Conservation (phyloP, 768 basidiomycete genomes). For the Suillus americanus region DNA sequence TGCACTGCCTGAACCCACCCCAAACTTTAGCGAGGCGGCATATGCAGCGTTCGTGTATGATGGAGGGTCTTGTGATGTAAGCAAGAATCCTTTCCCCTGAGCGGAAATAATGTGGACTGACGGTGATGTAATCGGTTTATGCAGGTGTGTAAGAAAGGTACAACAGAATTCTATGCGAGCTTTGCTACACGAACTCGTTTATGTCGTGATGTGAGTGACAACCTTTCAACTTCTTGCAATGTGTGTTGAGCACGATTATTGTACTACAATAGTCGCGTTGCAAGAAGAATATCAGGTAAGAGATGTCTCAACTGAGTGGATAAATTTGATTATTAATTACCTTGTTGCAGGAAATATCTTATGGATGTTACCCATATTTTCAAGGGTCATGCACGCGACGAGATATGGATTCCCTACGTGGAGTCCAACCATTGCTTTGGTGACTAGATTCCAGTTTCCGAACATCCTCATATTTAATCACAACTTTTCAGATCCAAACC, state of each 20-base stretch:
- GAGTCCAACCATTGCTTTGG: slow-evolving; percentile 24
- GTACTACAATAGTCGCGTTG: slow-evolving; percentile 21
- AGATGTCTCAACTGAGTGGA: not conserved
- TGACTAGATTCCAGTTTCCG: slow-evolving; percentile 3
- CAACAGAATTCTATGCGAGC: slow-evolving; percentile 41
- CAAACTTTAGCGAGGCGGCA: slow-evolving; percentile 50
- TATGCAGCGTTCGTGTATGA: slow-evolving; percentile 70
- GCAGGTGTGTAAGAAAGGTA: slow-evolving; percentile 40
- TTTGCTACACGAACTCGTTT: slow-evolving; percentile 48
- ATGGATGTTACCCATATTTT: slow-evolving; percentile 2
- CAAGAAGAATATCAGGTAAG: slow-evolving; percentile 16
- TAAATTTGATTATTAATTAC: not conserved
- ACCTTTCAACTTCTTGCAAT: not conserved
- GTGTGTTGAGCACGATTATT: not conserved
- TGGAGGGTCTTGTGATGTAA: slow-evolving; percentile 54
- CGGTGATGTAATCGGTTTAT: slow-evolving; percentile 4
- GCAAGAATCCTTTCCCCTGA: slow-evolving; percentile 11
- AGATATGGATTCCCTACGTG: slow-evolving; percentile 21
- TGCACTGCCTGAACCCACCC: slow-evolving; percentile 43
- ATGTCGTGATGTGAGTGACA: slow-evolving; percentile 39
- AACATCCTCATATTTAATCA: not conserved
- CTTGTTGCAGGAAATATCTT: slow-evolving; percentile 14
- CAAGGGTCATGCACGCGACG: not conserved
- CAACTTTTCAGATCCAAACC: not conserved
- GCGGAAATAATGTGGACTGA: not conserved